Base-by-base conservation (phyloP, 1,284 basidiomycete genomes). In the Schizopora paradoxa region DNA sequence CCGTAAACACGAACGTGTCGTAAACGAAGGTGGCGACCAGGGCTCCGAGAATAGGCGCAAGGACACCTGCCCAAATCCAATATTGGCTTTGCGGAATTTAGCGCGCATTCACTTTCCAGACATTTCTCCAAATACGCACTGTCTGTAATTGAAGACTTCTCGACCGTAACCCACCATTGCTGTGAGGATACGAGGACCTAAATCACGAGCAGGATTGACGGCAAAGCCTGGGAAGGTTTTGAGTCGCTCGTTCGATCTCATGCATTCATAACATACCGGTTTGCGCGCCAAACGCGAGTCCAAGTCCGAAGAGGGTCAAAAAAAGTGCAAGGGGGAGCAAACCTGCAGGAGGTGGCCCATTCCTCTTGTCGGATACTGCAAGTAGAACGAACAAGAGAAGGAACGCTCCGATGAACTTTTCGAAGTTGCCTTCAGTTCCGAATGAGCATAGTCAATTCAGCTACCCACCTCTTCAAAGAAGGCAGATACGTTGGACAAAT, bases 181-280 rank as follows among this genome's bases (percentile, higher is more conserved):
- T 2, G 76, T 76, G 56, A 79, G 63, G 39, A 83, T 58, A 3
- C 79, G 64, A 0, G 79, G 81, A 5, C 80, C 79, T 5, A 80
- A 61, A 57, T 82, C 81, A 52, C 81, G 72, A 3, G 80, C 80
- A 10, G 78, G 77, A 55, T 82, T 83, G 41, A 83, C 62, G 3
- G 76, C 75, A 53, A 68, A 77, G 14, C 65, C 74, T 63, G 25
- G 42, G 16, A 35, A 29, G 14, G 21, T 16, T 22, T 11, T 8
- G 21, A 16, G 23, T 22, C 36, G 41, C 27, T 22, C 6, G 11
- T 23, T 41, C 19, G 25, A 32, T 39, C 21, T 26, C 44, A 31
- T 19, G 18, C 22, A 13, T 51, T 18, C 46, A 57, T 60, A 22
- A 49, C 45, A 26, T 26, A 56, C 66, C 52, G 4, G 81, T 83